phyloP scores from a whole-genome alignment of 768 basidiomycete species.

The Hypholoma sublateritium region DNA sequence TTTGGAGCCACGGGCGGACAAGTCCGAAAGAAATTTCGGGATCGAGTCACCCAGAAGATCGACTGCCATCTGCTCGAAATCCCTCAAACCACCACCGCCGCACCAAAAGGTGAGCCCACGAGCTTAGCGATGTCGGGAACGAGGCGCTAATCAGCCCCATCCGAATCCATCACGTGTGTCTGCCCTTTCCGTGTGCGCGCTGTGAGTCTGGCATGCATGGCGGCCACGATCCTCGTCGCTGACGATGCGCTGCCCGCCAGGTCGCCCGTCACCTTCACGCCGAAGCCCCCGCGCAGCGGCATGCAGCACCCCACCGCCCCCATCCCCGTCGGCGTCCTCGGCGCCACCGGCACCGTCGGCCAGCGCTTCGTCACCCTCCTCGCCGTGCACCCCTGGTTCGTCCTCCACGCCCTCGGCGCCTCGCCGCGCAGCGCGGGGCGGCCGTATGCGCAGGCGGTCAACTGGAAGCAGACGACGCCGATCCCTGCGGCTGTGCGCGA shows the following conservation, averaged over 20 bases:
- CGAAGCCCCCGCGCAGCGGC: constrained; percentile 34
- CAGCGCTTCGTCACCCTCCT: constrained; percentile 94
- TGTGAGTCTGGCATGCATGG: neutral
- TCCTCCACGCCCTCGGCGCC: constrained; percentile 84
- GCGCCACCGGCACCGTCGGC: constrained; percentile 93
- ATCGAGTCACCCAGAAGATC: neutral
- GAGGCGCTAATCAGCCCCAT: neutral
- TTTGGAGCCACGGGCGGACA: neutral
- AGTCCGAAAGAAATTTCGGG: neutral
- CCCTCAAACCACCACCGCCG: neutral
- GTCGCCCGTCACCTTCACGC: constrained; percentile 15
- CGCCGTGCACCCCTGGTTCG: constrained; percentile 87
- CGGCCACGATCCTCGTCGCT: constrained; percentile 18
- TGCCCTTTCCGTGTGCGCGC: neutral
- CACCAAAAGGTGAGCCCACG: neutral
- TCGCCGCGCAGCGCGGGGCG: constrained; percentile 87
- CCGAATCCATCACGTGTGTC: neutral
- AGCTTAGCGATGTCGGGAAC: neutral
- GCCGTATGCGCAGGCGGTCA: constrained; percentile 66
- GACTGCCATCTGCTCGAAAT: neutral
- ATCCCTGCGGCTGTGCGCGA: constrained; percentile 66
- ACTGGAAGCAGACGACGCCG: constrained; percentile 85
- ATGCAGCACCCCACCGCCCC: constrained; percentile 27
- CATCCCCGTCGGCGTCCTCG: constrained; percentile 70
- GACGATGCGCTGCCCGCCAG: constrained; percentile 24